Percentiles rank a stretch among this genome's conserved stretches.
phyloP scores from a whole-genome alignment of 768 basidiomycete species.

The Pleurotus djamor region DNA sequence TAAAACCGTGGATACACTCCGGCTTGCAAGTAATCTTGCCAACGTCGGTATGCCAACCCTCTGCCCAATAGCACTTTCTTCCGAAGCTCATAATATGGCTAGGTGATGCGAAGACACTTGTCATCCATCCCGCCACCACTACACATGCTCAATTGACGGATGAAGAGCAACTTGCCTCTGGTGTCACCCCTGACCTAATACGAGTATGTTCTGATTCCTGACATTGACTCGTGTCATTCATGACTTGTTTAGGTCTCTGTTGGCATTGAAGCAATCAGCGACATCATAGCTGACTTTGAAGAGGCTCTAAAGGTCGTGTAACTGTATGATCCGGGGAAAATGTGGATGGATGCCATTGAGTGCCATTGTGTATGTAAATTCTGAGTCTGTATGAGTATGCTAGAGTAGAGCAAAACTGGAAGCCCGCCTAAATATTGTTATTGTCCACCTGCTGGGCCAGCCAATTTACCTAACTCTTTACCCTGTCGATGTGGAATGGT shows the following conservation, averaged over 20 bases:
- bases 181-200: constrained; percentile 76
- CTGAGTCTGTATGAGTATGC: too few relatives aligned
- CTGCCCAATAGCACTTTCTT: background rate
- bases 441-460: too few relatives aligned
- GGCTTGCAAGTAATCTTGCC: constrained; percentile 69
- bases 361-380: too few relatives aligned
- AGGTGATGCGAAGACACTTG: constrained; percentile 78
- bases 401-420: too few relatives aligned
- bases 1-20: constrained; percentile 67
- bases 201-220: constrained; percentile 39
- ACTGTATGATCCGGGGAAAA: too few relatives aligned
- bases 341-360: too few relatives aligned
- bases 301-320: constrained; percentile 22
- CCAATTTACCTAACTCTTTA: too few relatives aligned
- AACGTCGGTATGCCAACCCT: constrained; percentile 53
- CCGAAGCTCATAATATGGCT: background rate
- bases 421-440: too few relatives aligned
- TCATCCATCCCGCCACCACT: constrained; percentile 76
- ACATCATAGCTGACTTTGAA: constrained; percentile 40
- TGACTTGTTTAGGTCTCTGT: constrained; percentile 24
- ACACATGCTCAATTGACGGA: constrained; percentile 70
- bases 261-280: constrained; percentile 33
- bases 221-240: background rate
- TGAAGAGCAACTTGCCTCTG: constrained; percentile 61
- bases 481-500: too few relatives aligned